These are phyloP conservation scores for Omphalea diandra DNA, from an alignment of 441 rosid species.

Conservation along the genomic window DNA sequence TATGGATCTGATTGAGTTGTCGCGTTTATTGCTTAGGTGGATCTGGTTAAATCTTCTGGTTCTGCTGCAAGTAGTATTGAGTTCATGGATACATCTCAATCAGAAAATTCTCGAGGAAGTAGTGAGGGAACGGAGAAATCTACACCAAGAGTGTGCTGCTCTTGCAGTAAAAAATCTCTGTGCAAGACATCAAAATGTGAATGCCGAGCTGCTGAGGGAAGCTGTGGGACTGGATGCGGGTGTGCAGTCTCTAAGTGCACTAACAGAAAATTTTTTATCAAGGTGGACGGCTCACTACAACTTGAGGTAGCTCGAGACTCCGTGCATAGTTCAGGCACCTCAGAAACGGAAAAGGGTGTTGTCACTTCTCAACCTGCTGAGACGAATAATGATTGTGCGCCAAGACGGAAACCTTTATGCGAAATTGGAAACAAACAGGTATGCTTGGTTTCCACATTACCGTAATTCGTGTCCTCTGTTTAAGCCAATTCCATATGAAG, in stretches of 20 bases:
- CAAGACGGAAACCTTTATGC: slow-evolving; percentile 56
- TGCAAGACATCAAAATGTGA: slow-evolving; percentile 78
- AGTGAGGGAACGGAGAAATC: slow-evolving; percentile 27
- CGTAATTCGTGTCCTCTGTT: neutral
- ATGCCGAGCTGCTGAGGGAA: slow-evolving; percentile 59
- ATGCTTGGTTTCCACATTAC: slow-evolving; percentile 16
- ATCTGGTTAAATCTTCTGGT: slow-evolving; percentile 38
- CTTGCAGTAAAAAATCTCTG: slow-evolving; percentile 69
- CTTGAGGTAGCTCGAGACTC: slow-evolving; percentile 18
- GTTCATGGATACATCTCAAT: slow-evolving; percentile 27
- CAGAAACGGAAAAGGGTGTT: slow-evolving; percentile 28
- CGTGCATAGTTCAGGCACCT: slow-evolving; percentile 19
- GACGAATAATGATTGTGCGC: slow-evolving; percentile 32
- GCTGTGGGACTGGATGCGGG: slow-evolving; percentile 67
- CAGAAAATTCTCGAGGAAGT: slow-evolving; percentile 36
- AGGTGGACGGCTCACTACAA: slow-evolving; percentile 26
- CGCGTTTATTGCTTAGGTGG: slow-evolving; percentile 38
- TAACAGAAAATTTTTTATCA: slow-evolving; percentile 39
- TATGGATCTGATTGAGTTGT: slow-evolving; percentile 15
- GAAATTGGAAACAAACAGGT: slow-evolving; percentile 72
- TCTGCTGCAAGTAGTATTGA: slow-evolving; percentile 39
- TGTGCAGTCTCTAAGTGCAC: slow-evolving; percentile 68
- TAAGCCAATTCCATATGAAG: neutral
- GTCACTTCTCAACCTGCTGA: slow-evolving; percentile 27
- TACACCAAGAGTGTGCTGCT: slow-evolving; percentile 52